Evolutionary conservation across 73 alveolate genomes (phyloP), one percentile per base, ranked within the genome.

Genomic region (Durusdinium trenchii): DNA sequence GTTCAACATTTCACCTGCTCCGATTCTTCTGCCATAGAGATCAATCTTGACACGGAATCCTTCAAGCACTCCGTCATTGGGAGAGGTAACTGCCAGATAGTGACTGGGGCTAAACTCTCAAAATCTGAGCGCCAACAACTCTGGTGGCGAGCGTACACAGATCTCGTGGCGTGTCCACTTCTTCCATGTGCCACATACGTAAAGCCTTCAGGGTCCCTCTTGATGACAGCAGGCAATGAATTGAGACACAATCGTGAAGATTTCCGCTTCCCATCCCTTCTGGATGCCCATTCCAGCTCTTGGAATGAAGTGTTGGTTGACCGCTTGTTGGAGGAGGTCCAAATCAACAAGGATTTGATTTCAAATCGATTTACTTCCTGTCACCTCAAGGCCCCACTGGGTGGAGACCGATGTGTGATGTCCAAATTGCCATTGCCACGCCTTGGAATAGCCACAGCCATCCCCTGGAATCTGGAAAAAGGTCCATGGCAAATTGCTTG

Each of bases 341-440:
- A 14, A 16, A 12, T 91, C 76, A 18, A 26, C 23, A 51, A 45
- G 47, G 97, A 83, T 10, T 5, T 3, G 20, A 26, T 28, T 38
- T n/a, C n/a, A n/a, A 50, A 83, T 47, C 75, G 87, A 36, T 71
- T 47, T 32, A 91, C 97, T 0, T 67, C 54, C 54, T 67, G 82
- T 43, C 87, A 36, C 57, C 97, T 91, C 30, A 50, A 28, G 6
- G 67, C 89, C 43, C 87, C 89, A 30, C 43, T 91, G 78, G 97
- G 97, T n/a, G 97, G 97, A 35, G 97, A 91, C 84, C 97, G 97
- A 43, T 91, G 97, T 35, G 97, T 91, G 38, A 91, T 91, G 87
- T 86, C 97, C 38, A 69, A 46, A 46, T 23, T 35, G 46, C 97
- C 97, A 20, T 38, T 91, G 87, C 89, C 97, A 2, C 84, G 97